Evolutionary conservation across 148 eudicot genomes (phyloP).

Genomic region (Rhododendron vialii): DNA sequence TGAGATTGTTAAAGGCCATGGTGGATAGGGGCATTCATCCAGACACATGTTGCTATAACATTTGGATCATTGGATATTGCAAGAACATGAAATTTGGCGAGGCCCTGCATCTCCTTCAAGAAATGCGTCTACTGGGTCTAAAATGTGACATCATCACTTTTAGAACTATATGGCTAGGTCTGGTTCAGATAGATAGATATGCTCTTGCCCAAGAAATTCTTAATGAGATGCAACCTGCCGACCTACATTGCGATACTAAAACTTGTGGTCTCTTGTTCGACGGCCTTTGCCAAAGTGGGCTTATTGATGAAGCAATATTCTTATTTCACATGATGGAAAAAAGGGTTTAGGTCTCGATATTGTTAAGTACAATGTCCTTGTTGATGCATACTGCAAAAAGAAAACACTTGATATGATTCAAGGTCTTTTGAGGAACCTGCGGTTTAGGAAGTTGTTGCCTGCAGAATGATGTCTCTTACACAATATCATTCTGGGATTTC

Average conservation of each 20-base stretch:
- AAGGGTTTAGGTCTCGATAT: no score
- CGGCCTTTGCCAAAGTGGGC: background rate
- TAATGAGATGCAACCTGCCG: background rate
- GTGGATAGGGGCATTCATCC: background rate
- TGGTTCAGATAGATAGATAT: background rate
- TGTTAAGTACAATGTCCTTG: no score
- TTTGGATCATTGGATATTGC: conserved; percentile 11
- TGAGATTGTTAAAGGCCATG: background rate
- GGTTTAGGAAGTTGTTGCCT: no score
- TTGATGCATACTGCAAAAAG: no score
- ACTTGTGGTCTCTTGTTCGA: background rate
- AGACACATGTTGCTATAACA: background rate
- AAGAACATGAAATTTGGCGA: background rate
- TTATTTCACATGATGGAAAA: no score
- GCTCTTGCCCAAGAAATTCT: background rate
- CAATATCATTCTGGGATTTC: no score
- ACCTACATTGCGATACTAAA: background rate
- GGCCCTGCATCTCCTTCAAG: background rate
- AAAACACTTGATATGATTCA: no score
- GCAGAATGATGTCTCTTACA: no score
- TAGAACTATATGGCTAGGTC: background rate
- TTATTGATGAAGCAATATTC: no score
- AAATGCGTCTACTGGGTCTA: background rate
- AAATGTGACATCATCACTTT: background rate
- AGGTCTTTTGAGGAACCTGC: no score